Conservation (phyloP, 805 yeast species). For the Candida railenensis region DNA sequence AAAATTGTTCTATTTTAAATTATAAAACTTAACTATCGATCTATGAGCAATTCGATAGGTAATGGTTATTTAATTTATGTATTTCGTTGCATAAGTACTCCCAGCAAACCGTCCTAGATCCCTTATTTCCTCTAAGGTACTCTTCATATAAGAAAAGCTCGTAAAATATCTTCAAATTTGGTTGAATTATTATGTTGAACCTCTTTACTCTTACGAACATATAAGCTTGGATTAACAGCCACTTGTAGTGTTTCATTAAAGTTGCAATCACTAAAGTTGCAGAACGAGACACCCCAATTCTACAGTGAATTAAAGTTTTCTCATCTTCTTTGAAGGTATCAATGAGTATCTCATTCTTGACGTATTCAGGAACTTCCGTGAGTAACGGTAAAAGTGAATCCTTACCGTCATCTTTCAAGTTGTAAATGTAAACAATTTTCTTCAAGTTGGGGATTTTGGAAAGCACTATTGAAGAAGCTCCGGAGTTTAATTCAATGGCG, state of each 20-base stretch:
- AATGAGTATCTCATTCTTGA: conserved; percentile 27
- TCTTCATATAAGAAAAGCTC: conserved; percentile 33
- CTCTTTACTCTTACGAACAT: conserved; percentile 37
- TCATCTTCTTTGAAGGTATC: conserved; percentile 12
- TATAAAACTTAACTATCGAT: not conserved
- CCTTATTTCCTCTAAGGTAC: conserved; percentile 16
- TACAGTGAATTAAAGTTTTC: conserved; percentile 34
- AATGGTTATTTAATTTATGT: conserved; percentile 25
- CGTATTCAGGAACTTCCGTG: conserved; percentile 24
- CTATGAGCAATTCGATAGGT: conserved; percentile 13
- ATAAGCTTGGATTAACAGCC: conserved; percentile 33
- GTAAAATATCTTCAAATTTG: conserved; percentile 37
- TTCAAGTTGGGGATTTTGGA: conserved; percentile 10
- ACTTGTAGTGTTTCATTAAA: conserved; percentile 31
- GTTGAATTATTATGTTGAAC: conserved; percentile 42
- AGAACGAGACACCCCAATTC: conserved; percentile 43
- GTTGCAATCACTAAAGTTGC: conserved; percentile 41
- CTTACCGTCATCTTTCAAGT: conserved; percentile 39
- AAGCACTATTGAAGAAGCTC: conserved; percentile 1
- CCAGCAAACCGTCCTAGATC: conserved; percentile 24
- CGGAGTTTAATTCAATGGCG: conserved; percentile 15
- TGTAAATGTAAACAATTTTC: conserved; percentile 27
- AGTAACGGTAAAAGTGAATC: conserved; percentile 31
- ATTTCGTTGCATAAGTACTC: conserved; percentile 29
- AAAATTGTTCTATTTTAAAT: too few species aligned